Base-by-base conservation (phyloP, 768 basidiomycete species). In the Boletus insuetus region DNA sequence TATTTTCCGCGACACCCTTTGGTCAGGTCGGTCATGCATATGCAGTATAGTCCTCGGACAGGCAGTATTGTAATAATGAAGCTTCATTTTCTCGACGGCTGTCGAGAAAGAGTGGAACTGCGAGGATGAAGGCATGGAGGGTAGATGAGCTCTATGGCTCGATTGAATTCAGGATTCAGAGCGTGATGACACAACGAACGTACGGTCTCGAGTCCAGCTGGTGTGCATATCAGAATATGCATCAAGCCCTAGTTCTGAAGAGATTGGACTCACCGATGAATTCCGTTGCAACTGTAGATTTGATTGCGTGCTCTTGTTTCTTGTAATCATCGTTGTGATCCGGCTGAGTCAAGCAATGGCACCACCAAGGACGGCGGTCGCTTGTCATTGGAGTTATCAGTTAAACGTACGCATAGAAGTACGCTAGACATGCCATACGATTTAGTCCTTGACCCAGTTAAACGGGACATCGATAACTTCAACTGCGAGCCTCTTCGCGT, bases 131-230 rank as follows among this genome's bases (percentile, higher is more conserved):
- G 2, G 56, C 35, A 37, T 64, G 60, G 1, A 69, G 54, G 0
- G 58, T 59, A 10, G 69, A 68, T 6, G 67, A 60, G 24, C 56
- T 69, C 68, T 68, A 32, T 9, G 44, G 9, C 5, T 4, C 17
- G 7, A 47, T 20, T 43, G 43, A 54, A n/a, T 12, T 41, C 12
- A 11, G 20, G 32, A 4, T 4, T 34, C 13, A 34, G 10, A 34
- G 4, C 0, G 26, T 12, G 12, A 38, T 13, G 49, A 5, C 17
- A 9, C 13, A 39, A 56, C 38, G 19, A 13, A 35, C 64, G 5
- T 43, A 68, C 66, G 49, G 67, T 56, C 50, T 67, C 66, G 14
- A 57, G 66, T 26, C 67, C 67, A 38, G 66, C 67, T 68, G 19
- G 38, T 22, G 34, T 29, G 12, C 7, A 29, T 10, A 20, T 46